Conservation (phyloP, 345 rosid species). For the Lepidium aucheri region DNA sequence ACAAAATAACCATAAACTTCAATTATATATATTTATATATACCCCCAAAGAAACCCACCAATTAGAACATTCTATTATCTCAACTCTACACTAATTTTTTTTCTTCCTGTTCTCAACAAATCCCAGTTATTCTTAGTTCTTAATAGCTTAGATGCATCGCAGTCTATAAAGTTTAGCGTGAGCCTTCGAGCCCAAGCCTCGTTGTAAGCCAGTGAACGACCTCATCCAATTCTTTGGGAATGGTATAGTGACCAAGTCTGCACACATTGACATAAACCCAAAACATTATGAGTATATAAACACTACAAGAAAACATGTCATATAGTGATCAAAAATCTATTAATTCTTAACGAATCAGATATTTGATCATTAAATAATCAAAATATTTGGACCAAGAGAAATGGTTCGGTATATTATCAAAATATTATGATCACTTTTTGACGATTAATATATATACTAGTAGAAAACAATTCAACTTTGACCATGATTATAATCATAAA, state of each 20-base stretch:
- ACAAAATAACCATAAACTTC: not conserved
- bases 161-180: conserved; percentile 19
- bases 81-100: conserved; percentile 8
- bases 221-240: conserved; percentile 77
- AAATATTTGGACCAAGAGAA: no score
- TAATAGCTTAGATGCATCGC: conserved; percentile 1
- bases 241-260: conserved; percentile 91
- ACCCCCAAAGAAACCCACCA: conserved; percentile 8
- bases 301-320: no score
- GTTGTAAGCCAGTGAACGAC: conserved; percentile 66
- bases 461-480: no score
- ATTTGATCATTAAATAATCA: no score
- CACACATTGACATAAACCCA: conserved; percentile 21
- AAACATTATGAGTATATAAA: not conserved
- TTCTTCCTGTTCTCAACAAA: not conserved
- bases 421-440: no score
- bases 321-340: no score
- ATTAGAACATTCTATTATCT: conserved; percentile 22
- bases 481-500: no score
- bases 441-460: no score
- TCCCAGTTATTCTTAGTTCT: conserved; percentile 4
- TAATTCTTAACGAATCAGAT: no score
- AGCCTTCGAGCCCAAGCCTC: conserved; percentile 72
- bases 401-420: no score
- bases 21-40: not conserved